A percentile compares a stretch with the other conserved stretches of the same genome.
Evolutionary conservation across 169 alveolate species (phyloP).

Genomic region (Cryptosporidium andersoni): DNA sequence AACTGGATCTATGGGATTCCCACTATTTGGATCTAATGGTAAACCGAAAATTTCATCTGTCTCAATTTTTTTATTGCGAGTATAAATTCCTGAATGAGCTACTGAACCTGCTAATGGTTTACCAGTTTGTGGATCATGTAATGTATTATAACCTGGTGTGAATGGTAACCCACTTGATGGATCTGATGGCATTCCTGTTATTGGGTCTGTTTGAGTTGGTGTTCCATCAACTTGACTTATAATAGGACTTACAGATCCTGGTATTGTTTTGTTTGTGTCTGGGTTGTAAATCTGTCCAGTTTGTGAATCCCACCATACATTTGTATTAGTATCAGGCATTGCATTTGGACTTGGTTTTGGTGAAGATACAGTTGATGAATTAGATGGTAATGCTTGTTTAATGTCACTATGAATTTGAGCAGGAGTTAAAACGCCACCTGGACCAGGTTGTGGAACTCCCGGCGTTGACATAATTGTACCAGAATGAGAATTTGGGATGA

Average conservation of each 20-base stretch:
- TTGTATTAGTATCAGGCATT: constrained; percentile 42
- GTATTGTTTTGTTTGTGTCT: constrained; percentile 23
- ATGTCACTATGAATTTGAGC: constrained; percentile 34
- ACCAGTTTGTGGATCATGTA: constrained; percentile 50
- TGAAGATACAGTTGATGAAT: constrained; percentile 4
- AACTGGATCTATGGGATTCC: constrained; percentile 67
- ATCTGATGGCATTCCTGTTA: constrained; percentile 56
- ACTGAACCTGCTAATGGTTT: constrained; percentile 43
- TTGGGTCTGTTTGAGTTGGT: constrained; percentile 68
- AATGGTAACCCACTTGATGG: constrained; percentile 72
- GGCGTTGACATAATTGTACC: constrained; percentile 69
- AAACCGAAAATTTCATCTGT: constrained; percentile 48
- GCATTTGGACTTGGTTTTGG: constrained; percentile 55
- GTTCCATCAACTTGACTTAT: constrained; percentile 55
- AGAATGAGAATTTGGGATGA: constrained; percentile 46
- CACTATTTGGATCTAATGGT: constrained; percentile 57
- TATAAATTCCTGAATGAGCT: constrained; percentile 29
- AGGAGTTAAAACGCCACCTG: constrained; percentile 61
- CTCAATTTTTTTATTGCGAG: constrained; percentile 22
- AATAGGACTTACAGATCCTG: constrained; percentile 57
- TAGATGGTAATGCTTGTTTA: constrained; percentile 17
- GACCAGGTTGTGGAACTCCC: constrained; percentile 56
- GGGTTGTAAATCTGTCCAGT: constrained; percentile 28
- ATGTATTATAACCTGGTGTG: constrained; percentile 50
- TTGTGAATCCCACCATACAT: constrained; percentile 58